phyloP scores from a whole-genome alignment of 2,329 filamentous ascomycete species.

The Colletotrichum sp. region DNA sequence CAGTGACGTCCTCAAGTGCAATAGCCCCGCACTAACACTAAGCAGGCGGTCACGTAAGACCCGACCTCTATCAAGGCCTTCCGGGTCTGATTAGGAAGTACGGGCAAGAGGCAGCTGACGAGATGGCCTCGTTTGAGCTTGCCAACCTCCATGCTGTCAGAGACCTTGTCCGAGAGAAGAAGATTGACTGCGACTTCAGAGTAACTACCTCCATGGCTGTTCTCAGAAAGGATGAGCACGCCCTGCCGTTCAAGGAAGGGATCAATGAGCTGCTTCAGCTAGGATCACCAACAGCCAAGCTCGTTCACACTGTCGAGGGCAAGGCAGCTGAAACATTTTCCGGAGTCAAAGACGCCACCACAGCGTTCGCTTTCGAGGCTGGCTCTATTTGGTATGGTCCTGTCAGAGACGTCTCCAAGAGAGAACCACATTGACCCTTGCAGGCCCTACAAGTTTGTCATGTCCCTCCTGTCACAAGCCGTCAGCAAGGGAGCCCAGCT shows the following conservation, averaged over 20 bases:
- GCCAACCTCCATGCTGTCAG: slow-evolving; percentile 17
- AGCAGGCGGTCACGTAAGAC: slow-evolving; percentile 17
- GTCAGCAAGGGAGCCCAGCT: slow-evolving; percentile 33
- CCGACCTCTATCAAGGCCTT: slow-evolving; percentile 12
- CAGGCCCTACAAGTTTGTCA: slow-evolving; percentile 61
- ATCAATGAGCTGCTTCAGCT: background rate
- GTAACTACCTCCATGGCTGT: slow-evolving; percentile 15
- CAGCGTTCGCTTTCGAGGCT: slow-evolving; percentile 32
- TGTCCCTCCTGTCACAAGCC: slow-evolving; percentile 50
- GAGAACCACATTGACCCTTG: background rate
- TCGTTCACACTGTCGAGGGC: slow-evolving; percentile 8
- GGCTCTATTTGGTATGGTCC: slow-evolving; percentile 43
- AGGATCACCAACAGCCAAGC: slow-evolving; percentile 8
- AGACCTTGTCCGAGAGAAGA: slow-evolving; percentile 5
- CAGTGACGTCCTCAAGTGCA: rapidly evolving
- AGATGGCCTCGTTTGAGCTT: slow-evolving; percentile 26
- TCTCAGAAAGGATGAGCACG: background rate
- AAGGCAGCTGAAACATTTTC: slow-evolving; percentile 35
- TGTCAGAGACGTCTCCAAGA: background rate
- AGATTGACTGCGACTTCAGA: slow-evolving; percentile 18
- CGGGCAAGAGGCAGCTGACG: slow-evolving; percentile 25
- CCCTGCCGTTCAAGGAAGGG: slow-evolving; percentile 26
- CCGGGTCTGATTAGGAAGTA: slow-evolving; percentile 2
- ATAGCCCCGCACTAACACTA: background rate
- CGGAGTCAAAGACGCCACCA: slow-evolving; percentile 39